Evolutionary conservation across 2,329 filamentous ascomycete genomes (phyloP), one percentile per base, ranked within the genome.

Genomic region (Bipolaris oryzae): DNA sequence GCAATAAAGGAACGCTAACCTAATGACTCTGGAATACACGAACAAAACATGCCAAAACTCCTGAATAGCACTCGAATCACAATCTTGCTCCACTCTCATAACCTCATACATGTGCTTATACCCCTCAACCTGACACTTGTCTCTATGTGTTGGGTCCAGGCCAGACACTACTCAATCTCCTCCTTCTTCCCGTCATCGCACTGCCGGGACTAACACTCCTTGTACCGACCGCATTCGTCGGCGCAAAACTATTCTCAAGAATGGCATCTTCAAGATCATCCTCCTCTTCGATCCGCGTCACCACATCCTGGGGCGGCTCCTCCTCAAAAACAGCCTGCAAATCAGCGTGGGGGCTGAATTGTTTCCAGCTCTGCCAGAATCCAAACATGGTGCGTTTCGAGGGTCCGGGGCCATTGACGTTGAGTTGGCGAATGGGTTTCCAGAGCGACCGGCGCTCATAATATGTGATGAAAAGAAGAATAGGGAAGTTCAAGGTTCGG

Each of bases 241-340:
- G 66, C 21, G 68, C 71, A 60, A 76, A 75, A 58, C 76, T 76
- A 58, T 77, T 76, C 50, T 79, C 77, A 57, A 78, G 72, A 31
- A 78, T 70, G 28, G 77, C 79, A 37, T 77, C 76, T 37, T 77
- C 78, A 10, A 82, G 71, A 55, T 81, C 79, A 62, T 82, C 80
- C 31, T 81, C 76, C 58, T 81, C 80, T 50, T 81, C 80, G 63
- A 82, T 80, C 55, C 76, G 72, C 45, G 79, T 75, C 25, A 81
- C 64, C 3, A 82, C 71, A 31, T 73, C 72, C 46, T 88, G 84
- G 2, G 89, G 89, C 5, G 88, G 88, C 38, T 89, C 82, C 23
- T 88, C 81, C 49, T 91, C 87, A 60, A 92, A 92, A 1, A 92
- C 89, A 10, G 87, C 84, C 43, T 89, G 85, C 33, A 92, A 81